Conservation (phyloP, 805 yeast genomes). For the Cyberlindnera meyerae region DNA sequence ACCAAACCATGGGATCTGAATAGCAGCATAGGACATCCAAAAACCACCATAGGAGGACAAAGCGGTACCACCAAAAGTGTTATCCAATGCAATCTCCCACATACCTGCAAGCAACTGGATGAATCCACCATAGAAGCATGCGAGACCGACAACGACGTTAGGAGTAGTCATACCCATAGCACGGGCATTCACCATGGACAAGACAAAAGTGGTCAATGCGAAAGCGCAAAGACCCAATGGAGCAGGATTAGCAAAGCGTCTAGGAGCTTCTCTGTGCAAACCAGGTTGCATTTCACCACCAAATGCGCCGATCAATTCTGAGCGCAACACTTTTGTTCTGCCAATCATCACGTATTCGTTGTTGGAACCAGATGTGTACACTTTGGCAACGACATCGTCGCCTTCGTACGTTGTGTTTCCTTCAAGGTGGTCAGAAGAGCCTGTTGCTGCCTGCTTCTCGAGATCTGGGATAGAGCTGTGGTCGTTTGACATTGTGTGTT, state of each 20-base stretch:
- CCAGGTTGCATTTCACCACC: slow-evolving; percentile 86
- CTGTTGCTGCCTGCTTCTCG: slow-evolving; percentile 22
- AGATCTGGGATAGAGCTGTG: slow-evolving; percentile 11
- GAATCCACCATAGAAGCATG: slow-evolving; percentile 60
- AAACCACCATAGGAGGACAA: slow-evolving; percentile 62
- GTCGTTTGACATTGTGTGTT: not conserved
- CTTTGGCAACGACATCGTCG: slow-evolving; percentile 21
- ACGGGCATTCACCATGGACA: slow-evolving; percentile 49
- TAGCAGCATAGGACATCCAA: slow-evolving; percentile 63
- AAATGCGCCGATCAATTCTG: slow-evolving; percentile 59
- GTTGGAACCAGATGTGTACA: slow-evolving; percentile 39
- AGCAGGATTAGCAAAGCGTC: slow-evolving; percentile 61
- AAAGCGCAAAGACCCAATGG: slow-evolving; percentile 61
- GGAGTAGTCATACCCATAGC: slow-evolving; percentile 50
- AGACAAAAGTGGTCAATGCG: slow-evolving; percentile 57
- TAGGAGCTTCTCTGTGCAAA: slow-evolving; percentile 48
- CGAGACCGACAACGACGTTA: slow-evolving; percentile 51
- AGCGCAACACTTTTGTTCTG: slow-evolving; percentile 56
- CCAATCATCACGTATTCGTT: slow-evolving; percentile 70
- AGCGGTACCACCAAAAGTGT: slow-evolving; percentile 66
- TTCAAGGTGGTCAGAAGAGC: slow-evolving; percentile 18
- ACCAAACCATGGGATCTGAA: slow-evolving; percentile 55
- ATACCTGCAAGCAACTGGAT: slow-evolving; percentile 58
- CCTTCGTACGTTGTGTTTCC: slow-evolving; percentile 12
- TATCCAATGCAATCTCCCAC: slow-evolving; percentile 61